Evolutionary conservation across 2,329 filamentous ascomycete genomes (phyloP), one percentile per base, ranked within the genome.

Genomic region (Dactylella cylindrospora): DNA sequence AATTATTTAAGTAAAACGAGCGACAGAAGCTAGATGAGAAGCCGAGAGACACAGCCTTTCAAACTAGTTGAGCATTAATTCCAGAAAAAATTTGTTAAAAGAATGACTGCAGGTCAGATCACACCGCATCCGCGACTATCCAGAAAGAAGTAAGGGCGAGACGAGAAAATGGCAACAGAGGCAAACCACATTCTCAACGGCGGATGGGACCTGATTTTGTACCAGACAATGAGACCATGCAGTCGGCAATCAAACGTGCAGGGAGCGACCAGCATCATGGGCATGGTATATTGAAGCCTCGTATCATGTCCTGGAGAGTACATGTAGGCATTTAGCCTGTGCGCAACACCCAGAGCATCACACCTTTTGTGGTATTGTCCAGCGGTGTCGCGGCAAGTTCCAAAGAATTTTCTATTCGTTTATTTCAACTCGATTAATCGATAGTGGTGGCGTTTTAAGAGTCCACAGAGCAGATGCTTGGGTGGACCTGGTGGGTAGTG

Each of bases 91-190:
- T 49, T 19, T 19, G 36, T 45, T 22, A 41, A 61, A 61, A 46
- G 54, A 61, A 36, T 35, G 47, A 61, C 54, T 61, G 46, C 13
- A 61, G 46, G 54, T 61, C 33, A 61, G 54, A 46, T 61, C 47
- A 36, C 39, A 40, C 35, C 36, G 26, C 32, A 51, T 61, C 46
- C 22, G 41, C 33, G n/a, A n/a, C n/a, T n/a, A n/a, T n/a, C n/a
- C n/a, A n/a, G n/a, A n/a, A n/a, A n/a, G n/a, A n/a, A n/a, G n/a
- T n/a, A 31, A 43, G 25, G 33, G 40, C 10, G 19, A 43, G 26
- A 40, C 7, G 19, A 29, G 26, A 47, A 28, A 26, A 26, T 29
- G 40, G 7, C 22, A 29, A 29, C 28, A 45, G 25, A 44, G 39
- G 22, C 22, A n/a, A 39, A 38, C 32, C 4, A 31, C 12, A 12